Evolutionary conservation across 2,329 filamentous ascomycete genomes (phyloP), one percentile per base, ranked within the genome.

Genomic region (Alternaria angustiovoidea): DNA sequence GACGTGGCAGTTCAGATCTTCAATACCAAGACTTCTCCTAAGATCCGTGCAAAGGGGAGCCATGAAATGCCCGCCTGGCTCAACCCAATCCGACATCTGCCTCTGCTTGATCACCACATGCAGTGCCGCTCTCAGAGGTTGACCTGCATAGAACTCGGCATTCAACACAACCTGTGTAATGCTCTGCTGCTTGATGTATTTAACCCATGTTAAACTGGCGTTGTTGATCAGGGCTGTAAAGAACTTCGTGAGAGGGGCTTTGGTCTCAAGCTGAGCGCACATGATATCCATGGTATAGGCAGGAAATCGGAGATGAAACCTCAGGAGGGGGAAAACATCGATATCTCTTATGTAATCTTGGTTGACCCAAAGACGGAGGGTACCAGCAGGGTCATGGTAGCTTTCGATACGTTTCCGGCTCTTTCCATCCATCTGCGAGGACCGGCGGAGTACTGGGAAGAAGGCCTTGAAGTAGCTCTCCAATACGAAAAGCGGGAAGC

Each of bases 391-490:
- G n/a, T 63, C 53, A 36, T 47, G 48, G 24, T 64, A 57, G 3
- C 38, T 18, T 47, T 54, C 46, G 7, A 66, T 43, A 4, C 58
- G 61, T 24, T 49, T 38, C 8, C 57, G 47, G 11, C 43, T 20
- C 11, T 44, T 22, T 9, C 49, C 46, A 9, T n/a, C 41, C 4
- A 26, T 30, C 32, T 51, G n/a, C 24, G 51, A 6, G 28, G 41
- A 18, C 11, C 57, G 47, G 4, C 49, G 48, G 1, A 57, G 41
- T 5, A 18, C 7, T 2, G 67, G 67, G 38, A 62, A 70, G 62
- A 74, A 75, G 22, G 58, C 46, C 34, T 66, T 66, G 22, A 75
- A 46, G 48, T 74, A 75, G 0, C 49, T 48, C 3, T 61, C 48
- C 1, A 71, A 16, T 1, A 59, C 60, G 26, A 43, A 60, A 2